These are phyloP conservation scores for Mimosa bimucronata DNA, from an alignment of 306 rosid species.

Conservation along the genomic window DNA sequence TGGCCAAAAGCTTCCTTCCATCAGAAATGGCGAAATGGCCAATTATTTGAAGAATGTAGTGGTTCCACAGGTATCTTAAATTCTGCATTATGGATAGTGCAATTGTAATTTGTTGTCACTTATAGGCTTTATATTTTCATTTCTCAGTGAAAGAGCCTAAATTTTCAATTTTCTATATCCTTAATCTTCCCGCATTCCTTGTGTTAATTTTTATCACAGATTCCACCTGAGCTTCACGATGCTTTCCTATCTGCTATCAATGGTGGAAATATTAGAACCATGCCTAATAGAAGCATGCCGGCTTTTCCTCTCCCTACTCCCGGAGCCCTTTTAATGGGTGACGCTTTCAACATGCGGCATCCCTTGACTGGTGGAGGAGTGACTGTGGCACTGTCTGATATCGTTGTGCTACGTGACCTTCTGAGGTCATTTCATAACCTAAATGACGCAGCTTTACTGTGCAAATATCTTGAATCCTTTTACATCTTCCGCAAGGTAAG, in stretches of 20 bases:
- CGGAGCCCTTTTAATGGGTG: conserved; percentile 70
- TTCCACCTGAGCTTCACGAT: conserved; percentile 55
- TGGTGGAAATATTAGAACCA: conserved; percentile 55
- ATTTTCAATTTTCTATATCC: not conserved
- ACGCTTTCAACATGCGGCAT: conserved; percentile 73
- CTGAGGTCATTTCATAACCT: conserved; percentile 47
- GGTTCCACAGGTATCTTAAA: conserved; percentile 62
- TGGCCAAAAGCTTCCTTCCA: conserved; percentile 54
- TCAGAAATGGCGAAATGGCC: conserved; percentile 57
- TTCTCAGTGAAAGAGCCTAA: not conserved
- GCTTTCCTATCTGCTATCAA: conserved; percentile 56
- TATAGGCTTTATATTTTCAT: conserved; percentile 3
- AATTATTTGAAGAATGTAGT: conserved; percentile 51
- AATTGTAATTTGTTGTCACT: not conserved
- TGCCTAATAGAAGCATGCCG: conserved; percentile 63
- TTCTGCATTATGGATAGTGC: not conserved
- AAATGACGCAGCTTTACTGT: conserved; percentile 46
- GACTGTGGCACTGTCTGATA: conserved; percentile 74
- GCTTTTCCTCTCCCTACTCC: conserved; percentile 56
- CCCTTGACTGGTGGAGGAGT: conserved; percentile 75
- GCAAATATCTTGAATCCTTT: conserved; percentile 59
- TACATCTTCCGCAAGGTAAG: conserved; percentile 60
- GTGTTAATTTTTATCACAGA: conserved; percentile 39
- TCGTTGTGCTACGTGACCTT: conserved; percentile 59
- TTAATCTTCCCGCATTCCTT: conserved; percentile 17